A percentile compares a stretch with the other conserved stretches of the same genome.
phyloP scores from a whole-genome alignment of 805 yeast genomes.

The Starmerella apis region DNA sequence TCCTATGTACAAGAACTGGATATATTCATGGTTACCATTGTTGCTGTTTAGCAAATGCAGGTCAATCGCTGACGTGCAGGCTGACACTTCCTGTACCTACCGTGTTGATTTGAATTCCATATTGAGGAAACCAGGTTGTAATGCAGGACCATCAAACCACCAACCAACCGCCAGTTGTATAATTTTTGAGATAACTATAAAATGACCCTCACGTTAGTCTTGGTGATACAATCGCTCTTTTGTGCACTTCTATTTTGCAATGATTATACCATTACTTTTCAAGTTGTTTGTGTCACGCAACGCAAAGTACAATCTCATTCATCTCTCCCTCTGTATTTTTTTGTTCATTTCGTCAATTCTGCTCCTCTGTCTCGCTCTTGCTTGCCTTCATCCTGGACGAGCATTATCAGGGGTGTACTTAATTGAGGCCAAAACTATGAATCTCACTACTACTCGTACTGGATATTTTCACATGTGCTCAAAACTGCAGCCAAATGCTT shows the following conservation, averaged over 20 bases:
- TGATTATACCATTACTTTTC: not conserved
- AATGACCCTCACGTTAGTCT: too few relatives aligned
- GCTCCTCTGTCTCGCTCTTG: conserved; percentile 1
- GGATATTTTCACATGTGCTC: conserved; percentile 4
- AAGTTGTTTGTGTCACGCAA: not conserved
- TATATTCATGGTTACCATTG: not conserved
- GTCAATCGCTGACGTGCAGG: too few relatives aligned
- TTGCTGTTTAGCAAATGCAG: too few relatives aligned
- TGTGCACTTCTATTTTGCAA: too few relatives aligned
- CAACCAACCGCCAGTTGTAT: too few relatives aligned
- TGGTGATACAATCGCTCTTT: too few relatives aligned
- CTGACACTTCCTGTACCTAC: too few relatives aligned
- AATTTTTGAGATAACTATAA: too few relatives aligned
- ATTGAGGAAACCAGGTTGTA: too few relatives aligned
- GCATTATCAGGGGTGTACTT: not conserved
- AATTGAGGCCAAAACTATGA: not conserved
- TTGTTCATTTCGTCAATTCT: not conserved
- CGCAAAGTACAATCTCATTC: not conserved
- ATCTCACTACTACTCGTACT: not conserved
- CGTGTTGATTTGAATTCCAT: too few relatives aligned
- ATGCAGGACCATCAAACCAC: too few relatives aligned
- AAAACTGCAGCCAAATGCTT: not conserved
- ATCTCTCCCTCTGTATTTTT: not conserved
- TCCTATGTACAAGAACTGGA: too few relatives aligned
- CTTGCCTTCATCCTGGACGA: not conserved